phyloP scores from a whole-genome alignment of 352 stramenopile species.

The Globisporangium spiculum region DNA sequence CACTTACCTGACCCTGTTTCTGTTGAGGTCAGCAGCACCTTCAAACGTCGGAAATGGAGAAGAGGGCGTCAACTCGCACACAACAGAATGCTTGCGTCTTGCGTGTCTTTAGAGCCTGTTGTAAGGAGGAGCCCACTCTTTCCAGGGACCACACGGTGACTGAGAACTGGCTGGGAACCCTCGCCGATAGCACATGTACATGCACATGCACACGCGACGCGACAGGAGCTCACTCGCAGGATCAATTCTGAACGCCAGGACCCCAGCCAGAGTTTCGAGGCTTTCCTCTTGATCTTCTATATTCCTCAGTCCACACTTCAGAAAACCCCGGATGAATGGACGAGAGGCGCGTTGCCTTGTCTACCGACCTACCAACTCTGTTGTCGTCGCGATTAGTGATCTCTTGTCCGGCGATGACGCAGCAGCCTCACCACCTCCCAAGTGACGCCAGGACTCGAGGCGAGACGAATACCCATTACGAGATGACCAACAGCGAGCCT shows the following conservation, averaged over 20 bases:
- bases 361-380: neutral
- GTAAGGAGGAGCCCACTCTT: neutral
- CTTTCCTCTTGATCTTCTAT: neutral
- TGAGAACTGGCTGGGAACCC: neutral
- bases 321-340: neutral
- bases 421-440: neutral
- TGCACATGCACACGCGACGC: neutral
- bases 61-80: neutral
- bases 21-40: neutral
- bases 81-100: neutral
- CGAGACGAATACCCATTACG: neutral
- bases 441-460: neutral
- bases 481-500: neutral
- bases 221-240: neutral
- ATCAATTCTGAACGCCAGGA: neutral
- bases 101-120: neutral
- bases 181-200: neutral
- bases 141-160: neutral
- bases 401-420: neutral
- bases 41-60: neutral
- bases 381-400: neutral
- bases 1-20: neutral
- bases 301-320: neutral
- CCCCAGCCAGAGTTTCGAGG: too few relatives aligned
- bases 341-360: neutral